Percentiles rank a stretch among this genome's conserved stretches.
Evolutionary conservation across 495 filamentous ascomycete genomes (phyloP).

Genomic region (Aspergillus diversus): DNA sequence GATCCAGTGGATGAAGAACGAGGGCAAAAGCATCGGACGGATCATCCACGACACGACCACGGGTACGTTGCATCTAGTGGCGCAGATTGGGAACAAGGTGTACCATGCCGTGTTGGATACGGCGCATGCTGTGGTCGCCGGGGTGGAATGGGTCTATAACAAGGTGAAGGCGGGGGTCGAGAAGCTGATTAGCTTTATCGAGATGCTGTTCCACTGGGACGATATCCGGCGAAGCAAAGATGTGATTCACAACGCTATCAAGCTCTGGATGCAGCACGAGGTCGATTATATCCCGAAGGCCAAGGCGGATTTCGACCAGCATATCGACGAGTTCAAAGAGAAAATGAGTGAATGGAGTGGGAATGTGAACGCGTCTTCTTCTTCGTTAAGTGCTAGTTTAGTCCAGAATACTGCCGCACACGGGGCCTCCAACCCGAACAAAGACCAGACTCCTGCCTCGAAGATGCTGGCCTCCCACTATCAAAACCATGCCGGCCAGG

Average conservation of each 20-base stretch:
- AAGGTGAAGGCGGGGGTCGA: constrained; percentile 6
- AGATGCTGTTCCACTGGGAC: constrained; percentile 13
- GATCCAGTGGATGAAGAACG: not conserved
- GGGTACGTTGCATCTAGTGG: constrained; percentile 6
- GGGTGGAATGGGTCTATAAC: constrained; percentile 15
- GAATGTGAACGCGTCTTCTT: constrained; percentile 6
- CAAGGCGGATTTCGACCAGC: not conserved
- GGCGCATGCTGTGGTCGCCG: constrained; percentile 9
- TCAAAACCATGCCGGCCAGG: constrained; percentile 2
- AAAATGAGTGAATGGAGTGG: constrained; percentile 3
- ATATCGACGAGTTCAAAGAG: not conserved
- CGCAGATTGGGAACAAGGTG: not conserved
- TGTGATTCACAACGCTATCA: constrained; percentile 11
- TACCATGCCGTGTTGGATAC: constrained; percentile 19
- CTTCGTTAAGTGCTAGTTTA: not conserved
- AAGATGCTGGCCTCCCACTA: constrained; percentile 4
- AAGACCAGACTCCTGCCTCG: constrained; percentile 5
- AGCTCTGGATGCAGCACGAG: constrained; percentile 9
- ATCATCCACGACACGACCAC: constrained; percentile 7
- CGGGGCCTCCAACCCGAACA: not conserved
- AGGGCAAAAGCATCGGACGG: not conserved
- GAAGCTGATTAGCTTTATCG: constrained; percentile 2
- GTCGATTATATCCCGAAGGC: constrained; percentile 1
- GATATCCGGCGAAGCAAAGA: constrained; percentile 17
- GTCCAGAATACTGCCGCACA: no score